These are phyloP conservation scores for Sindora glabra DNA, from an alignment of 306 rosid species.

Conservation along the genomic window DNA sequence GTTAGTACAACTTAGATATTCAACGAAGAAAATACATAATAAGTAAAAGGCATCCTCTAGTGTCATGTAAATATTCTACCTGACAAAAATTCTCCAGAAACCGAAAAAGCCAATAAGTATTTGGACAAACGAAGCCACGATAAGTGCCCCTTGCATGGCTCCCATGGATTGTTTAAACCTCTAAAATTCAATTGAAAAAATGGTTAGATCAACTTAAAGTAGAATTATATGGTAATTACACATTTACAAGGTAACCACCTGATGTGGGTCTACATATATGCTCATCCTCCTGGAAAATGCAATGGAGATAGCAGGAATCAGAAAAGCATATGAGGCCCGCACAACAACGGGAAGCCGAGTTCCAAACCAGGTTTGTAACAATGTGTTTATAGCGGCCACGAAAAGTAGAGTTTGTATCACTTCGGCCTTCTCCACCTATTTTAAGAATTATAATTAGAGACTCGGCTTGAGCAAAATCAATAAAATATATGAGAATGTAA, in stretches of 20 bases:
- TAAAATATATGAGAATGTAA: not conserved
- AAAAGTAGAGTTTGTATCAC: slow-evolving; percentile 69
- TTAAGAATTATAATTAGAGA: not conserved
- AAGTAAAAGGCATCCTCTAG: not conserved
- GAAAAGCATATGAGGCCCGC: slow-evolving; percentile 64
- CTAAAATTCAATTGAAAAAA: slow-evolving; percentile 27
- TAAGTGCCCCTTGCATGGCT: slow-evolving; percentile 72
- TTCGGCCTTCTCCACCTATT: slow-evolving; percentile 78
- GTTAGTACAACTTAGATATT: not conserved
- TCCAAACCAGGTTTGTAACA: slow-evolving; percentile 65
- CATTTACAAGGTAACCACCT: too few relatives aligned
- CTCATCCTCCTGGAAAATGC: slow-evolving; percentile 50
- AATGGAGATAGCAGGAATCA: slow-evolving; percentile 51
- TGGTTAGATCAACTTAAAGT: not conserved
- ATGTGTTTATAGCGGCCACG: slow-evolving; percentile 70
- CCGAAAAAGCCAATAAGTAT: slow-evolving; percentile 69
- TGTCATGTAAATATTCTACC: slow-evolving; percentile 27
- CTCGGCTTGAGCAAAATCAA: not conserved
- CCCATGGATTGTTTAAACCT: slow-evolving; percentile 64
- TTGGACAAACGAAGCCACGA: slow-evolving; percentile 61
- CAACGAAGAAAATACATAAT: slow-evolving; percentile 6
- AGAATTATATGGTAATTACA: not conserved
- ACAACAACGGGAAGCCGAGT: slow-evolving; percentile 77
- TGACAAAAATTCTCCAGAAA: slow-evolving; percentile 63
- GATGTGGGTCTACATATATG: slow-evolving; percentile 39